Evolutionary conservation across 345 rosid genomes (phyloP), one percentile per base, ranked within the genome.

Genomic region (Turnera subulata): DNA sequence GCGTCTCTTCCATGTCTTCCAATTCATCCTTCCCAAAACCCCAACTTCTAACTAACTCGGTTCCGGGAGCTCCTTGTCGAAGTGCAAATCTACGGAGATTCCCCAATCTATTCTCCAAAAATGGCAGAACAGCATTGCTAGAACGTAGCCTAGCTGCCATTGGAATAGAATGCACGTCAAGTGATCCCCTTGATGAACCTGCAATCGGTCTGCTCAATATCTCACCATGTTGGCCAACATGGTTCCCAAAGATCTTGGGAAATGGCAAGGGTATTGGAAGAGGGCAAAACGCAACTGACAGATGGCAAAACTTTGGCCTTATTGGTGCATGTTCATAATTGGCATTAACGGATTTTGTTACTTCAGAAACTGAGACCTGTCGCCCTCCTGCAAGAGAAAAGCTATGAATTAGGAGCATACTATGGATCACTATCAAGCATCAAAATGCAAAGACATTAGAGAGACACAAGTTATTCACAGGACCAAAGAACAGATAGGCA

Each of bases 261-360:
- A 87, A 89, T 26, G 97, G 94, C 80, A 89, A 62, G 1, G 99
- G 99, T 70, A 93, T 66, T 0, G 96, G 96, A 44, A 93, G 96
- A 47, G 99, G 99, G 63, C 80, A 74, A n/a, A 61, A 78, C 0
- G 90, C 72, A n/a, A 67, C 80, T 0, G 97, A 87, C 8, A 85
- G 69, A 63, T 85, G 88, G 68, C 88, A 82, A 65, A 85, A 84
- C 65, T 62, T 68, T 4, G 89, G 93, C 67, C 69, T 76, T 6
- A 61, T 56, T n/a, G 11, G 45, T 29, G 71, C 69, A 51, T 64
- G 66, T 55, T 77, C 79, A 48, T 85, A 89, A 16, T 74, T 68
- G 29, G 71, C 74, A 66, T 78, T 59, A 25, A 89, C 66, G 4
- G 71, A 67, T 40, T 79, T 76, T 76, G 64, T 78, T 50, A 89